Base-by-base conservation (phyloP, 345 rosid species). In the Reutealis trisperma region DNA sequence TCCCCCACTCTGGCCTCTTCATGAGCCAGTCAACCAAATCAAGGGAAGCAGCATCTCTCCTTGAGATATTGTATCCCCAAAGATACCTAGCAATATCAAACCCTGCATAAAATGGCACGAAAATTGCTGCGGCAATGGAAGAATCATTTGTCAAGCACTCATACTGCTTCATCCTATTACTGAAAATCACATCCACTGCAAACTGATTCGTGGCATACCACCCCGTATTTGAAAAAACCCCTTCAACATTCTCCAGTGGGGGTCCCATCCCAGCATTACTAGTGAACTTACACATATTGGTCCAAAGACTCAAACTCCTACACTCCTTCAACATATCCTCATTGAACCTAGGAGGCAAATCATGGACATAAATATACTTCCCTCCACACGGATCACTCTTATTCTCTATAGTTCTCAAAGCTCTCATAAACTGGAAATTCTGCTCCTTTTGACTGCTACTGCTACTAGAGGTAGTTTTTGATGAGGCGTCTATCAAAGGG, bases 161-260 rank as follows among this genome's bases (percentile, higher is more conserved):
- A 45, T 92, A 93, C 85, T 91, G 97, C 83, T 93, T 94, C 97
- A 94, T 94, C 84, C 94, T 57, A 78, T 89, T 90, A 69, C 84
- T 86, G 79, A 94, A 94, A 63, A 91, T 93, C 77, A 93, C 94
- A 51, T 94, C 98, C 70, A 93, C 98, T 0, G 93, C 90, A 77
- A 94, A 94, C 88, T 93, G 98, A 73, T 89, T 93, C 0, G 98
- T 94, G 1, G 91, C 97, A 59, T 91, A 87, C 98, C 98, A 94
- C 49, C 98, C 94, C 0, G 89, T 75, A 63, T 90, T 88, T 0
- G 96, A 92, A 74, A 94, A 91, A 79, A 93, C 97, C 45, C 95
- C 92, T 69, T 93, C 93, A 13, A 78, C 86, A 75, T 93, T 93
- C 88, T 93, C 90, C 47, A 93, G 84, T 0, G 96, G 94, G 3